phyloP scores from a whole-genome alignment of 164 flowering plant species.

The Umbellularia californica region DNA sequence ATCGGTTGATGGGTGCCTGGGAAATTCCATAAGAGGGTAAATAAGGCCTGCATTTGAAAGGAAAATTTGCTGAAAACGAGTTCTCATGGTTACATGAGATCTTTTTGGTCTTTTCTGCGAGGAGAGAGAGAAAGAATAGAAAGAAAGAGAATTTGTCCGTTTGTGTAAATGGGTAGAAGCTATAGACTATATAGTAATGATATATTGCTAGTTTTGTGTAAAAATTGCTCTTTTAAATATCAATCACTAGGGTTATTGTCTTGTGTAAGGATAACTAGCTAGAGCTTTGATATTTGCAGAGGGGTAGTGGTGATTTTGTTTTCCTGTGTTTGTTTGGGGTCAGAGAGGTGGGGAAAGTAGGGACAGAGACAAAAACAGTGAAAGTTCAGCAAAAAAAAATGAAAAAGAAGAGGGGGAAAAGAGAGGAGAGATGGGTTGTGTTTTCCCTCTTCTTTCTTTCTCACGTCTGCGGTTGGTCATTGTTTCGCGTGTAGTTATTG shows the following conservation, averaged over 20 bases:
- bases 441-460: not conserved
- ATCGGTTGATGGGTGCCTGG: not conserved
- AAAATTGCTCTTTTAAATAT: too few relatives aligned
- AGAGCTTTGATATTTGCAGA: not conserved
- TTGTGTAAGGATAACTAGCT: too few relatives aligned
- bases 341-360: not conserved
- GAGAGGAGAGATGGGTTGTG: not conserved
- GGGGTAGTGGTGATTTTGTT: too few relatives aligned
- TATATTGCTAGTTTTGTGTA: too few relatives aligned
- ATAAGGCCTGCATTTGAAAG: conserved; percentile 6
- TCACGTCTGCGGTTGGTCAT: not conserved
- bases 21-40: conserved; percentile 16
- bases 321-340: not conserved
- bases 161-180: too few relatives aligned
- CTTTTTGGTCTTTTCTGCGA: too few relatives aligned
- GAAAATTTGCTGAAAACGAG: not conserved
- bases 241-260: too few relatives aligned
- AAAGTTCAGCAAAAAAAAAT: too few relatives aligned
- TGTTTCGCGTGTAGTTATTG: not conserved
- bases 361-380: not conserved
- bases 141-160: not conserved
- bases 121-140: not conserved
- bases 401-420: too few relatives aligned
- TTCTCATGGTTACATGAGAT: not conserved
- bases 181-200: too few relatives aligned